Base-by-base conservation (phyloP, 1,139 yeast species). In the Suhomyces wounanorum region DNA sequence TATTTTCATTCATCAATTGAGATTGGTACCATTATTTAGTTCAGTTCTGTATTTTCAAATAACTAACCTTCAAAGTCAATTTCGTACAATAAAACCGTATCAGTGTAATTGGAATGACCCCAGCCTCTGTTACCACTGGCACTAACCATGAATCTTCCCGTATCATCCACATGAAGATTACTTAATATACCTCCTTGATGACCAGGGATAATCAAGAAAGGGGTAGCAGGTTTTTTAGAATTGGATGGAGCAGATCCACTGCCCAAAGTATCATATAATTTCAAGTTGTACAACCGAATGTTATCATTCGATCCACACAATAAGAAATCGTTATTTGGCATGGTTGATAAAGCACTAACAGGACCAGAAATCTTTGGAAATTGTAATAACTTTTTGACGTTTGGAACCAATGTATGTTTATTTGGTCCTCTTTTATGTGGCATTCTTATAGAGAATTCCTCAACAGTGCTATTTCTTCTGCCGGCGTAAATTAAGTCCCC, bases 111-210 rank as follows among this genome's bases (percentile, higher is more conserved):
- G 2, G 96, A 89, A 61, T 87, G 94, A 0, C 81, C 81, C 97
- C 97, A 92, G 3, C 99, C 99, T 62, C 98, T 80, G 59, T 88
- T 89, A 8, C 99, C 99, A 67, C 96, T 88, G 0, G 98, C 86
- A 63, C 96, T 87, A 13, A 92, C 82, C 84, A 94, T 78, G 66
- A 89, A 94, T 57, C 94, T 73, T 43, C 96, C 91, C 1, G 94
- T 87, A 40, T 91, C 94, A 64, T 92, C 98, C 33, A 92, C 86
- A 55, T 81, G 76, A 56, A 88, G 72, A 47, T 83, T 80, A 55
- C 82, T 75, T 47, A 82, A 65, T 13, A 78, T 75, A 25, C 86
- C 86, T 35, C 85, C 85, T 55, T 77, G 82, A 59, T 82, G 85
- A 1, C 85, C 85, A 0, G 75, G 96, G 70, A 69, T 86, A 67